These are phyloP conservation scores for Nemania abortiva DNA, from an alignment of 2,329 filamentous ascomycete species.

Conservation along the genomic window DNA sequence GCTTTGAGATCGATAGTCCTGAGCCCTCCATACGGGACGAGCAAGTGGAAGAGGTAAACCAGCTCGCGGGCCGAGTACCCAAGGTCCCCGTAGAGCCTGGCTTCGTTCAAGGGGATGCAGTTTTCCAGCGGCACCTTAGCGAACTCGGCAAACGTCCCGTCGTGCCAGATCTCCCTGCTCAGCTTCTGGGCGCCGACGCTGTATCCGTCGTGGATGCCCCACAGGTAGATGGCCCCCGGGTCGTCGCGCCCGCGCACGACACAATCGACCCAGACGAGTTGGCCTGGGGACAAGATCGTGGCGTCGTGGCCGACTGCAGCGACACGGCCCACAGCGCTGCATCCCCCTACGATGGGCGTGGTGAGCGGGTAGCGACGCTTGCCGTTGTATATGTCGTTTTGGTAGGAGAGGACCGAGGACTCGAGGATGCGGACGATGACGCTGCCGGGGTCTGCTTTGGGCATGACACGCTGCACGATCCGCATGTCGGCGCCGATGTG, in stretches of 20 bases:
- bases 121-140: conserved; percentile 54
- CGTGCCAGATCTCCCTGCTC: conserved; percentile 50
- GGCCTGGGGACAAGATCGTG: conserved; percentile 47
- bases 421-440: conserved; percentile 56
- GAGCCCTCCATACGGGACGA: conserved; percentile 62
- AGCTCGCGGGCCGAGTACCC: conserved; percentile 58
- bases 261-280: conserved; percentile 53
- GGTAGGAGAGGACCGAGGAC: conserved; percentile 56
- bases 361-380: conserved; percentile 48
- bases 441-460: conserved; percentile 51
- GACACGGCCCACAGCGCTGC: conserved; percentile 52
- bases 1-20: conserved; percentile 56
- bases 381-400: conserved; percentile 56
- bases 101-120: conserved; percentile 51
- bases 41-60: conserved; percentile 50
- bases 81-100: conserved; percentile 42
- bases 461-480: conserved; percentile 52
- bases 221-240: conserved; percentile 45
- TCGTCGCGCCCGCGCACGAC: conserved; percentile 54
- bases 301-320: conserved; percentile 52
- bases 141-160: conserved; percentile 53
- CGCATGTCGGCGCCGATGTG: conserved; percentile 42
- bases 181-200: conserved; percentile 46
- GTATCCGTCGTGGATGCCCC: conserved; percentile 49
- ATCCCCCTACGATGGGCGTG: conserved; percentile 49